Percentiles rank a stretch among this genome's conserved stretches.
Conservation (phyloP, 2,329 filamentous ascomycete genomes). For the Exophiala lecanii-corni region DNA sequence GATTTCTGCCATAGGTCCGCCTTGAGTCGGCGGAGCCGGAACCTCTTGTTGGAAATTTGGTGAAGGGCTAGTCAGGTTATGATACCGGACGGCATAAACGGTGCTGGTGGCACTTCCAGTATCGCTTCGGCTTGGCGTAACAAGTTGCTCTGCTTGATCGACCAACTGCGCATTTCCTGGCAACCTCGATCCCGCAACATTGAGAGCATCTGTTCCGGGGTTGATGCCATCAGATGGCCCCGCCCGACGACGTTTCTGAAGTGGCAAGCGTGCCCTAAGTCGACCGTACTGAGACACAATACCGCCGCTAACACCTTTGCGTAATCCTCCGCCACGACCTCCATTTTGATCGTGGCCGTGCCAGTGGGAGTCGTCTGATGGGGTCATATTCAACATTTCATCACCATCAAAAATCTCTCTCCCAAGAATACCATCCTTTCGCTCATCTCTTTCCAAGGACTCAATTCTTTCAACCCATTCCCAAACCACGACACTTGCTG, state of each 20-base stretch:
- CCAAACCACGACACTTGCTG: slow-evolving; percentile 95
- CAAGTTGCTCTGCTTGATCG: slow-evolving; percentile 29
- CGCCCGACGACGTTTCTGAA: slow-evolving; percentile 16
- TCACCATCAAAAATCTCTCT: slow-evolving; percentile 91
- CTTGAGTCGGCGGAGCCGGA: not conserved
- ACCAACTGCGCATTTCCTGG: slow-evolving; percentile 36
- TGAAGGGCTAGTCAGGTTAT: slow-evolving; percentile 49
- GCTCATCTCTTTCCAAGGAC: slow-evolving; percentile 83
- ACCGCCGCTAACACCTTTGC: slow-evolving; percentile 9
- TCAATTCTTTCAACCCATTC: slow-evolving; percentile 97
- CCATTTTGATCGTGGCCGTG: slow-evolving; percentile 22
- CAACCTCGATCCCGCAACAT: slow-evolving; percentile 30
- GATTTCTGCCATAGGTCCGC: not conserved
- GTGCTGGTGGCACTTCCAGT: slow-evolving; percentile 60
- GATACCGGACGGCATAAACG: slow-evolving; percentile 60
- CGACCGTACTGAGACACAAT: slow-evolving; percentile 11
- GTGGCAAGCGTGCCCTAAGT: slow-evolving; percentile 14
- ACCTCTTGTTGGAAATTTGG: slow-evolving; percentile 26
- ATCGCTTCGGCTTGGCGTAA: slow-evolving; percentile 56
- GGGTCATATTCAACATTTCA: slow-evolving; percentile 73
- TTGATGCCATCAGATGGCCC: slow-evolving; percentile 18
- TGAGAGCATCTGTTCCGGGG: slow-evolving; percentile 18
- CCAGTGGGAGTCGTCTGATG: slow-evolving; percentile 54
- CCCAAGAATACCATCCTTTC: slow-evolving; percentile 87
- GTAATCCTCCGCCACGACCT: slow-evolving; percentile 6